Evolutionary conservation across 208 protist species (phyloP).

Genomic region (Herpetomonas tarakana): DNA sequence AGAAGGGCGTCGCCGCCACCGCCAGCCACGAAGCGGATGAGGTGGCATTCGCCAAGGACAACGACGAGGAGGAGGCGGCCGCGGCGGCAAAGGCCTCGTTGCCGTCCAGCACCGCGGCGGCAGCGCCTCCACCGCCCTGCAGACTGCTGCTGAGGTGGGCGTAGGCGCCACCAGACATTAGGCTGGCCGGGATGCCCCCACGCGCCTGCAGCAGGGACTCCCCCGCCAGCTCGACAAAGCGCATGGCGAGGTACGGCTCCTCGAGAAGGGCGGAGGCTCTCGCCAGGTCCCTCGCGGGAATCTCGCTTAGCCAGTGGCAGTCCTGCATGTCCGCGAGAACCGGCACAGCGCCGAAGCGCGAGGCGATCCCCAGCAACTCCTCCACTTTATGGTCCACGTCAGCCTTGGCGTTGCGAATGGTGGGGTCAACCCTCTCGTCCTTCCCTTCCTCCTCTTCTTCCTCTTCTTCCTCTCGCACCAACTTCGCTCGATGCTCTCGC

Average conservation of each 20-base stretch:
- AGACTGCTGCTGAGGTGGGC: neutral
- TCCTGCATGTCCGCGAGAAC: slow-evolving; percentile 39
- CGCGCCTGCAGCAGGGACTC: slow-evolving; percentile 52
- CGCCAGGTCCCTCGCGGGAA: slow-evolving; percentile 43
- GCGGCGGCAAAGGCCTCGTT: neutral
- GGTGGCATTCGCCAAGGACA: no score
- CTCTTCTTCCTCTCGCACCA: neutral
- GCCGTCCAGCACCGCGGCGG: neutral
- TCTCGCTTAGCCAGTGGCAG: slow-evolving; percentile 60
- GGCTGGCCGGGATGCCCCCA: slow-evolving; percentile 26
- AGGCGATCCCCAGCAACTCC: neutral
- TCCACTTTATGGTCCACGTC: neutral
- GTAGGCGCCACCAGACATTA: slow-evolving; percentile 2
- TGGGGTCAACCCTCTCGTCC: neutral
- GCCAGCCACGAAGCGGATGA: slow-evolving; percentile 1
- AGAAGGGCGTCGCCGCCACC: slow-evolving; percentile 21
- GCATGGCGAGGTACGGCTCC: slow-evolving; percentile 39
- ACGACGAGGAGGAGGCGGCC: neutral
- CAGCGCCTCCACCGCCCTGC: neutral
- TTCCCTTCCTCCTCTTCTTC: neutral
- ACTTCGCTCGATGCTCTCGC: neutral
- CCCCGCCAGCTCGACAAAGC: slow-evolving; percentile 56
- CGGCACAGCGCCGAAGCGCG: slow-evolving; percentile 33
- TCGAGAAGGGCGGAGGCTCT: slow-evolving; percentile 30
- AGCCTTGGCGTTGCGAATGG: neutral